phyloP scores from a whole-genome alignment of 768 basidiomycete genomes.

The Phanerodontia chrysosporium region DNA sequence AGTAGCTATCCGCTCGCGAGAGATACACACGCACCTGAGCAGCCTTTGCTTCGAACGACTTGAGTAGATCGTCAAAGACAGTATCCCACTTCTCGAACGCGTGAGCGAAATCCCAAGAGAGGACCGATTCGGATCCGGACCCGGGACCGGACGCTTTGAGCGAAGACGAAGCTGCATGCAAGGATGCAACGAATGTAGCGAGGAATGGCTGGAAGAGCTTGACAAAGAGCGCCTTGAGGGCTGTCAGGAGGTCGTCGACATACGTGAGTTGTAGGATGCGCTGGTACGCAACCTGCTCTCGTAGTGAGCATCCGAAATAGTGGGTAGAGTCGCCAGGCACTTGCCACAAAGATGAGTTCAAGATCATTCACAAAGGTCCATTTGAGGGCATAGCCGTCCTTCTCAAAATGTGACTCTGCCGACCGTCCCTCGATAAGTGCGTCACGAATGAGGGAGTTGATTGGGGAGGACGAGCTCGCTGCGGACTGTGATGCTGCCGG shows the following conservation, averaged over 20 bases:
- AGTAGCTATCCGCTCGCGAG: not conserved
- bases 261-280: conserved; percentile 93
- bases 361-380: conserved; percentile 96
- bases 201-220: conserved; percentile 85
- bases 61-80: conserved; percentile 72
- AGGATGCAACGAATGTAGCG: conserved; percentile 75
- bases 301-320: conserved; percentile 1
- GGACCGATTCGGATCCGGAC: conserved; percentile 30
- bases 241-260: conserved; percentile 79
- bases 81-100: conserved; percentile 80
- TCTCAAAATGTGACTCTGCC: conserved; percentile 82
- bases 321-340: conserved; percentile 26
- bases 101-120: conserved; percentile 64
- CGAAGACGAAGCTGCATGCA: conserved; percentile 52
- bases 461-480: conserved; percentile 23
- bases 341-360: conserved; percentile 93
- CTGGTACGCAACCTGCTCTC: conserved; percentile 86
- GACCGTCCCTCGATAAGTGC: conserved; percentile 89
- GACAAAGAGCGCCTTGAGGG: conserved; percentile 81
- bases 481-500: conserved; percentile 42
- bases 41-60: conserved; percentile 70
- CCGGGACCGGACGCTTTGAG: conserved; percentile 23
- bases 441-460: conserved; percentile 32
- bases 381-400: conserved; percentile 89
- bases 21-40: conserved; percentile 43